Evolutionary conservation across 2,329 filamentous ascomycete species (phyloP), one percentile per base, ranked within the genome.

Genomic region (Penicillium sp.): DNA sequence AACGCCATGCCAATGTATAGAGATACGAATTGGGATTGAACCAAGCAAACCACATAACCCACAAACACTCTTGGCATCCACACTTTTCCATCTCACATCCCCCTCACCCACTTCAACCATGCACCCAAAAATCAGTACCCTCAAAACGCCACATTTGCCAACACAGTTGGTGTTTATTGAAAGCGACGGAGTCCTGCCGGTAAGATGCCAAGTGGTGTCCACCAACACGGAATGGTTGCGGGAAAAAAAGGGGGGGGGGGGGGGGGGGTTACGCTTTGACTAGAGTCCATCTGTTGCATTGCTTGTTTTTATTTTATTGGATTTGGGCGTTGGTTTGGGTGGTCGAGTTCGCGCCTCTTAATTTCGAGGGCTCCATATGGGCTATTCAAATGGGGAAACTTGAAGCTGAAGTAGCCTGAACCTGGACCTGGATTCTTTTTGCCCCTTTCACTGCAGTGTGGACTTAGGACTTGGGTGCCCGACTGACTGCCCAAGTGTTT

Each of bases 181-280:
- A 40, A 47, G 23, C 27, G 44, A 55, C 10, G 33, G 57, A 57
- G 10, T 38, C 27, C 44, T 53, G 50, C 50, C 52, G 50, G 52
- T 57, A 53, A 62, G 46, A 51, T 36, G 51, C 53, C 44, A 53
- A 62, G 62, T 60, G 64, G 64, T 53, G 64, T 53, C 59, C 59
- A 62, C 27, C 46, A 49, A 64, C 64, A 64, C 59, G 62, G 62
- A 59, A 59, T 63, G 53, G 55, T 29, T 50, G 23, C 53, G 23
- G 23, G 23, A 48, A 48, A 54, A 52, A 45, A 51, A 29, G 34
- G 43, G 55, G 46, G 40, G 48, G 43, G 34, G 43, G 55, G 46
- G 40, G 48, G 43, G 19, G 21, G 21, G 21, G 21, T 55, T 19
- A 19, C 53, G 45, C 51, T 60, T 46, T 52, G 50, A 51, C 48